Evolutionary conservation across 805 yeast species (phyloP).

Genomic region (Metschnikowia noctiluminum): DNA sequence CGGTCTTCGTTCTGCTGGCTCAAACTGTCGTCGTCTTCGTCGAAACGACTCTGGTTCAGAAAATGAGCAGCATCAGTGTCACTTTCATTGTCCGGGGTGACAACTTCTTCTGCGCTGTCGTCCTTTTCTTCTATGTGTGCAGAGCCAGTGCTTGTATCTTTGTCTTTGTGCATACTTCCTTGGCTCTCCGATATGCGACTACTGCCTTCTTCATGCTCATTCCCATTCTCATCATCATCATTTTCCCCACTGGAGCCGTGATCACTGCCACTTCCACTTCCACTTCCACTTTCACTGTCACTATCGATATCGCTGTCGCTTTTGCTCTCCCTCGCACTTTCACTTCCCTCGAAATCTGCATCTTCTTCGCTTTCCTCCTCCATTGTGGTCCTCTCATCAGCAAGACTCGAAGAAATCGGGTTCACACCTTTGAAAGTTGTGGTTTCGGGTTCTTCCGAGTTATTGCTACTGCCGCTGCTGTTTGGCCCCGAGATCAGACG

Average conservation of each 20-base stretch:
- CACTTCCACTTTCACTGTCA: slow-evolving; percentile 11
- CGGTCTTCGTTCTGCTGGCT: slow-evolving; percentile 7
- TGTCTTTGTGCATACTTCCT: no score
- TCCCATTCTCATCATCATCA: no score
- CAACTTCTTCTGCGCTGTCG: no score
- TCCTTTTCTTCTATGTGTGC: no score
- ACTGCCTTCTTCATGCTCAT: no score
- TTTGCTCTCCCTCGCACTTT: neutral
- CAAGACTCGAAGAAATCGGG: no score
- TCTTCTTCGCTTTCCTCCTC: slow-evolving; percentile 1
- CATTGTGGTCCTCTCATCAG: neutral
- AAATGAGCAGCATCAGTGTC: neutral
- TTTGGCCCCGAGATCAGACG: neutral
- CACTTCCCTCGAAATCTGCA: neutral
- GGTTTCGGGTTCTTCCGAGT: neutral
- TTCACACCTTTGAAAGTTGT: no score
- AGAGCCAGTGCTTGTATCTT: no score
- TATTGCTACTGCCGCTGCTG: neutral
- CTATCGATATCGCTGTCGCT: slow-evolving; percentile 1
- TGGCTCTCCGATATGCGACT: no score
- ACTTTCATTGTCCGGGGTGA: slow-evolving; percentile 1
- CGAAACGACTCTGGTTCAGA: slow-evolving; percentile 1
- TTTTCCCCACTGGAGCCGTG: no score
- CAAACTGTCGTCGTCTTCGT: slow-evolving; percentile 12
- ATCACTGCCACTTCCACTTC: neutral